phyloP scores from a whole-genome alignment of 352 stramenopile genomes.

The Pythium chondricola region DNA sequence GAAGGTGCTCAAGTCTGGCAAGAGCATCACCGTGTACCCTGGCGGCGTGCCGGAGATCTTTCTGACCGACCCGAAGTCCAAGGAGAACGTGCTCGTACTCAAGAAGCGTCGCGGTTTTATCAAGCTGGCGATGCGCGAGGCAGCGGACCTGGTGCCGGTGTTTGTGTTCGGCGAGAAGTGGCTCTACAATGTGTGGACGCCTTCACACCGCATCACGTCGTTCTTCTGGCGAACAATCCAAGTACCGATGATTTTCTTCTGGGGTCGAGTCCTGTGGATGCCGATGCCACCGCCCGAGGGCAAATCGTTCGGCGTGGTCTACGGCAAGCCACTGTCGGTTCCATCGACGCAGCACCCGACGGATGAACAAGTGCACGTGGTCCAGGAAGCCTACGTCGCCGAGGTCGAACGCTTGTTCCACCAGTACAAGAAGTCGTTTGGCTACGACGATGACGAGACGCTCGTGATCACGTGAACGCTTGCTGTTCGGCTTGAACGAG shows the following conservation, averaged over 20 bases:
- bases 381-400: conserved; percentile 48
- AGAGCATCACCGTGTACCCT: conserved; percentile 64
- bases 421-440: conserved; percentile 64
- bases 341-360: conserved; percentile 41
- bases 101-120: conserved; percentile 69
- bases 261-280: conserved; percentile 72
- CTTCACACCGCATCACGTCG: conserved; percentile 40
- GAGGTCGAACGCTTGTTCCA: conserved; percentile 57
- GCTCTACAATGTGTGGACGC: conserved; percentile 74
- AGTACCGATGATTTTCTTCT: conserved; percentile 71
- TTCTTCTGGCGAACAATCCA: conserved; percentile 61
- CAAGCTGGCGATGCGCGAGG: conserved; percentile 67
- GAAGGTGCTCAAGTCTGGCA: conserved; percentile 54
- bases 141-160: conserved; percentile 57
- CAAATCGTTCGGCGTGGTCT: conserved; percentile 68
- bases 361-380: conserved; percentile 41
- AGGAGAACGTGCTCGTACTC: conserved; percentile 58
- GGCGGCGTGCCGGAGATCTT: conserved; percentile 75
- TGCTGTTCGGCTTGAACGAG: too few species aligned
- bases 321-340: conserved; percentile 61
- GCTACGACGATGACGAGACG: conserved; percentile 68
- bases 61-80: conserved; percentile 55
- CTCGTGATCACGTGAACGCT: too few species aligned
- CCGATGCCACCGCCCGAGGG: conserved; percentile 43
- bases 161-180: conserved; percentile 80